Percentiles rank a stretch among this genome's conserved stretches.
phyloP scores from a whole-genome alignment of 2,329 filamentous ascomycete species.

The Biscogniauxia marginata region DNA sequence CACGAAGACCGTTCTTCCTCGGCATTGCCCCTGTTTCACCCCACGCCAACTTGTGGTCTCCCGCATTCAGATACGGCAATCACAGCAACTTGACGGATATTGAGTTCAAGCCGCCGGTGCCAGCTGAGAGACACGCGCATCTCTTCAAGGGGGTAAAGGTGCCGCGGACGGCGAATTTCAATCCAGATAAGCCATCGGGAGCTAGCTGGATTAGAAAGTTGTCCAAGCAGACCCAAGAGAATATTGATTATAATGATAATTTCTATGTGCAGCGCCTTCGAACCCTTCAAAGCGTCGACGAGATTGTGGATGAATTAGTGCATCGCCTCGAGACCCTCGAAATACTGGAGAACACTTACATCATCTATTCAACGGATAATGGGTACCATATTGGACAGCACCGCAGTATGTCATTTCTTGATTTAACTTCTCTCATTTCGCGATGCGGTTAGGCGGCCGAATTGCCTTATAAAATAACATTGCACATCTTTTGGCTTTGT shows the following conservation, averaged over 20 bases:
- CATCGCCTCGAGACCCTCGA: constrained; percentile 38
- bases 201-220: constrained; percentile 45
- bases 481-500: no score
- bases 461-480: no score
- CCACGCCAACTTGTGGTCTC: constrained; percentile 44
- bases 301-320: constrained; percentile 50
- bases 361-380: constrained; percentile 60
- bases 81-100: constrained; percentile 29
- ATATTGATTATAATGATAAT: constrained; percentile 47
- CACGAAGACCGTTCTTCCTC: constrained; percentile 57
- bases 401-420: constrained; percentile 29
- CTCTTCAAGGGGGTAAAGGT: constrained; percentile 59
- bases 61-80: constrained; percentile 22
- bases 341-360: constrained; percentile 50
- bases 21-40: constrained; percentile 59
- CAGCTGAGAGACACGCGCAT: constrained; percentile 57
- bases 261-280: constrained; percentile 53
- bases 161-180: constrained; percentile 65
- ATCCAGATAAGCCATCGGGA: constrained; percentile 51
- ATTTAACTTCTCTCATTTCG: neutral
- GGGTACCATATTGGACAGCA: constrained; percentile 62
- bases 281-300: constrained; percentile 54
- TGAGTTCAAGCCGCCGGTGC: constrained; percentile 50
- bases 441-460: no score
- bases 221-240: constrained; percentile 37